Base-by-base conservation (phyloP, 306 rosid genomes). In the Sphenostylis stenocarpa region DNA sequence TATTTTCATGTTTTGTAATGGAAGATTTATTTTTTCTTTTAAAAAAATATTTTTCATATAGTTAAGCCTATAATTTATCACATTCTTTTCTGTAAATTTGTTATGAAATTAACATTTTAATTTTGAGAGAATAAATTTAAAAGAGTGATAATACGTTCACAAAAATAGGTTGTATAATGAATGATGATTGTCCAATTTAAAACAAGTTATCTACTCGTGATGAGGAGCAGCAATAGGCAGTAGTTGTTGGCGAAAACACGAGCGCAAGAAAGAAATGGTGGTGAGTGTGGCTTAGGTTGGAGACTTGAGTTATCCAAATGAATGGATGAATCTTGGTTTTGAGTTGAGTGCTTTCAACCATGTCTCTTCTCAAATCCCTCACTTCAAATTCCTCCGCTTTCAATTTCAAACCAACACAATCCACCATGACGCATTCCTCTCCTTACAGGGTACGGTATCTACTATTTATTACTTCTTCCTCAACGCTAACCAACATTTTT, bases 341-440 rank as follows among this genome's bases (percentile, higher is more conserved):
- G 11, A 20, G 71, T 12, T 64, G 70, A 65, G 51, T 36, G 7
- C 19, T 56, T 55, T 5, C 69, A 85, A 70, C 10, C 72, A 84
- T 86, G 89, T 79, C 85, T 53, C 63, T 81, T 76, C 70, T 84
- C 81, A 83, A 86, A 62, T 86, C 91, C 70, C 75, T 87, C 55
- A 83, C 90, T 61, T 69, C 93, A 7, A 85, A 70, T 84, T 86
- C 91, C 31, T 83, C 88, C 6, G 68, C 89, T 49, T 24, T 81
- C 73, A 83, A 81, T 44, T 28, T 83, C 77, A 85, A 82, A 58
- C 76, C 86, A 41, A 64, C 74, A 26, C 85, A 86, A 58, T 82
- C 91, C 69, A 74, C 93, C 77, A 45, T 87, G 79, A 51, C 70
- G 12, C 85, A 82, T 17, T 11, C 91, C 75, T 84, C 97, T 77